Evolutionary conservation across 352 stramenopile genomes (phyloP), one percentile per base, ranked within the genome.

Genomic region (Phytopythium litorale): DNA sequence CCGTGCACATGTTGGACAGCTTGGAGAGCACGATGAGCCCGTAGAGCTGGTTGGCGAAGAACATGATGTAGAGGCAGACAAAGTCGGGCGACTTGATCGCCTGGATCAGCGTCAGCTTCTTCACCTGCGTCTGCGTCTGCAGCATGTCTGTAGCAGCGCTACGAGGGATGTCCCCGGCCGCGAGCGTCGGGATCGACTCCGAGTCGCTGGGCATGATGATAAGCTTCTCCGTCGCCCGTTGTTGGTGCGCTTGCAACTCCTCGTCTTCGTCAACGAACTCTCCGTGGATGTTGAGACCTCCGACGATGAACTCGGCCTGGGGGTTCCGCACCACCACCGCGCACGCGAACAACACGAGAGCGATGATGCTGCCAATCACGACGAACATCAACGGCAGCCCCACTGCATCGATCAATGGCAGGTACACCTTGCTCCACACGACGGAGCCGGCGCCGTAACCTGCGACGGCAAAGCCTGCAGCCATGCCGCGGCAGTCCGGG

Each of bases 1-100:
- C n/a, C n/a, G n/a, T n/a, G 53, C 73, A 82, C 78, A 89, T 89
- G 58, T 60, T 75, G 30, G 78, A 85, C 9, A 89, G 71, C 63
- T 81, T 81, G 43, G 79, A 89, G 21, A 89, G 70, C 48, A 87
- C 78, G 49, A 89, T 84, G 60, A 89, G 73, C 0, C 79, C 79
- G 64, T 84, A 89, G 16, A 86, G 62, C 61, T 86, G 78, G 58
- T 80, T 83, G 61, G 64, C 74, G 49, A 81, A 81, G 66, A 87
- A 83, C 78, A 87, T 87, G 62, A 89, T 68, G 72, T 87, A 89
- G 38, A 89, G 70, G 66, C 82, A 81, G 62, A 83, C 59, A 51
- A 81, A 89, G 65, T 89, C 79, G 52, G 67, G 62, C 28, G 78
- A 79, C 62, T 73, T 73, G 56, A 87, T 77, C 48, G 77, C 79